Conservation (phyloP, 805 yeast species). For the Pichia rugopelliculosa region DNA sequence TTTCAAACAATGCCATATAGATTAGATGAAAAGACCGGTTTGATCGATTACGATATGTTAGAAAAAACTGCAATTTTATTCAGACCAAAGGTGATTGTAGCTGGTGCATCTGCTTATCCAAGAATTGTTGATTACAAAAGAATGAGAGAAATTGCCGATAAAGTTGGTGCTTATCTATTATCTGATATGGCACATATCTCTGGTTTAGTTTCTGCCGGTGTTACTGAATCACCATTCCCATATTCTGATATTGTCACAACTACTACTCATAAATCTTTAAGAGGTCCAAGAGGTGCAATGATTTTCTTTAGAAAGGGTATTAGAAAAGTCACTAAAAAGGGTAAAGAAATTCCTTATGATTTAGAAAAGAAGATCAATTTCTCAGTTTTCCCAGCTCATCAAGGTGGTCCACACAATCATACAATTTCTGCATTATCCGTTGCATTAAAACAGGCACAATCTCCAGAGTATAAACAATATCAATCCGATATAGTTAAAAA, state of each 20-base stretch:
- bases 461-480: constrained; percentile 83
- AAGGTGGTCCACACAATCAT: constrained; percentile 99
- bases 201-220: constrained; percentile 92
- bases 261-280: constrained; percentile 92
- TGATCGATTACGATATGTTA: constrained; percentile 85
- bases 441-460: constrained; percentile 84
- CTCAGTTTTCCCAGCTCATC: constrained; percentile 98
- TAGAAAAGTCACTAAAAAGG: constrained; percentile 73
- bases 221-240: constrained; percentile 86
- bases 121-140: constrained; percentile 83
- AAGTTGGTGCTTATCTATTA: constrained; percentile 85
- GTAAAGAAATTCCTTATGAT: constrained; percentile 79
- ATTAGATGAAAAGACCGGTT: constrained; percentile 75
- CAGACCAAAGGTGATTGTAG: constrained; percentile 92
- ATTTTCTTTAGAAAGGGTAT: constrained; percentile 95
- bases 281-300: constrained; percentile 99
- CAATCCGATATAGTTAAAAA: constrained; percentile 78
- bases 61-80: constrained; percentile 75
- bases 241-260: constrained; percentile 95
- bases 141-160: constrained; percentile 86
- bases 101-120: constrained; percentile 96
- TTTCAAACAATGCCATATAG: constrained; percentile 98
- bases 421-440: constrained; percentile 94
- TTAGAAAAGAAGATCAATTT: constrained; percentile 89
- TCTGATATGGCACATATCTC: constrained; percentile 98